A percentile compares a stretch with the other conserved stretches of the same genome.
Conservation (phyloP, 345 rosid species). For the Draba incana region DNA sequence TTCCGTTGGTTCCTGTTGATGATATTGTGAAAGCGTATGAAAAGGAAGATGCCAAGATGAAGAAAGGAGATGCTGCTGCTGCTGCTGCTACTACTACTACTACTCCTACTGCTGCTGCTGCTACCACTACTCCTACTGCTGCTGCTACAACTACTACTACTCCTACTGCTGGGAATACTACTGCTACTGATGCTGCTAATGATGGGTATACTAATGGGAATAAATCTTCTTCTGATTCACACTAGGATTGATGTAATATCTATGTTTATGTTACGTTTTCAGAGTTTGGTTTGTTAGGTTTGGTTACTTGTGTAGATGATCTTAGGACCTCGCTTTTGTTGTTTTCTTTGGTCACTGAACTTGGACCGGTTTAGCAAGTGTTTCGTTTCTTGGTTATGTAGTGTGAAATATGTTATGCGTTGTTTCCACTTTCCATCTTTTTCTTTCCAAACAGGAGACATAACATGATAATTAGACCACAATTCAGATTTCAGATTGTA, state of each 20-base stretch:
- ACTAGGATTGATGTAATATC: constrained; percentile 49
- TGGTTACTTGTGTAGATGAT: constrained; percentile 31
- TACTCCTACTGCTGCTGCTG: too few relatives aligned
- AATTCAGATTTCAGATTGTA: background rate
- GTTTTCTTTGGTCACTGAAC: background rate
- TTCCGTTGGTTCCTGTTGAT: constrained; percentile 75
- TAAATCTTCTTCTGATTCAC: constrained; percentile 51
- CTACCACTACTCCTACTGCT: too few relatives aligned
- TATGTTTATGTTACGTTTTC: background rate
- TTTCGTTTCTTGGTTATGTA: constrained; percentile 5
- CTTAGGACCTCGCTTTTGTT: constrained; percentile 6
- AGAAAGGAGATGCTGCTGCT: constrained; percentile 40
- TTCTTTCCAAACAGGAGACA: background rate
- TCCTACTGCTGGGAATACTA: too few relatives aligned
- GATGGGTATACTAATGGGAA: too few relatives aligned
- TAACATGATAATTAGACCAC: background rate
- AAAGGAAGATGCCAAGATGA: constrained; percentile 40
- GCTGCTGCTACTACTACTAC: too few relatives aligned
- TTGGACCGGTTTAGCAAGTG: background rate
- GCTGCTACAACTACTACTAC: too few relatives aligned
- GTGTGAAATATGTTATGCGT: background rate
- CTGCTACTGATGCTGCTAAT: too few relatives aligned
- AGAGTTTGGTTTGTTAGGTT: constrained; percentile 18
- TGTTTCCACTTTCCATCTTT: background rate
- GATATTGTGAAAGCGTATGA: constrained; percentile 62